Base-by-base conservation (phyloP, 257 asterid genomes). In the Jacaranda mimosifolia region DNA sequence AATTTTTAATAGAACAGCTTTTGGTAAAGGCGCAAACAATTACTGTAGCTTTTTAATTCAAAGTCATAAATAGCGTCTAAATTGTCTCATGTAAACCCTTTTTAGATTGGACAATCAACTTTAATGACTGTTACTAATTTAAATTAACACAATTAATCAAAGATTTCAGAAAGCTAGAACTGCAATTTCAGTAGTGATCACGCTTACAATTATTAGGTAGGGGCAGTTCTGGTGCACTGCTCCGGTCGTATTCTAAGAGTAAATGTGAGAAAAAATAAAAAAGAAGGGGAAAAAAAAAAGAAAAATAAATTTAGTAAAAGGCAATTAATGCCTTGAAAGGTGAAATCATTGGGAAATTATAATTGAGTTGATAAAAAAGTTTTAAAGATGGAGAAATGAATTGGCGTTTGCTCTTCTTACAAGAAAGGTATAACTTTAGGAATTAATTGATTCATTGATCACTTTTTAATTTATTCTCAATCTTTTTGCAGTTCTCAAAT, bases 401-500 rank as follows among this genome's bases (percentile, higher is more conserved):
- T 63, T 26, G 53, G 75, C 17, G 91, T 58, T 90, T 87, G 84
- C 93, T 85, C 96, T 87, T 69, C 83, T 87, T 80, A 73, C 90
- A 90, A 90, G 96, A 83, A 90, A 90, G 88, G 96, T 77, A 90
- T 86, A 85, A 26, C 81, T 81, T 83, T 77, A 36, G 17, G 74
- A 26, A 45, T 52, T 66, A 73, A 60, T 65, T 63, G 51, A 79
- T 57, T 32, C 7, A 55, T 17, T 2, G 8, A 9, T 17, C n/a
- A 40, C 45, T 63, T 17, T 36, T 17, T 36, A 70, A 69, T 63
- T 52, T 53, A 17, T 40, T 49, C 49, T 32, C 12, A 13, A 13
- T 35, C 51, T 74, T 74, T 73, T 80, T 75, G 75, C 73, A 78
- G 80, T 51, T 80, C 43, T 79, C 76, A 75, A 88, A 88, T 83